A percentile compares a stretch with the other conserved stretches of the same genome.
Conservation (phyloP, 169 alveolate genomes). For the Theileria annulata region DNA sequence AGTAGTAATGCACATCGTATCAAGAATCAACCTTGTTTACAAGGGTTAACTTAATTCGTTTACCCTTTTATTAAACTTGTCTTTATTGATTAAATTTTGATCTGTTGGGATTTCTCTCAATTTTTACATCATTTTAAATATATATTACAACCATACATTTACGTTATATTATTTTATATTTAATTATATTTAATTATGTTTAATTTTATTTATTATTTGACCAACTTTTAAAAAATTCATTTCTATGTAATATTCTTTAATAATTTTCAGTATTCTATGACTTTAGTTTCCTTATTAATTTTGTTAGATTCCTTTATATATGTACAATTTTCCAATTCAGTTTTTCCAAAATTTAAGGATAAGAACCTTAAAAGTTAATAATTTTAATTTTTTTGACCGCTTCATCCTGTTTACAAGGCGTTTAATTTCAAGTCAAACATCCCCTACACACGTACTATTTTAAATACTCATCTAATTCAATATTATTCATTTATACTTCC, state of each 20-base stretch:
- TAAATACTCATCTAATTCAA: background rate
- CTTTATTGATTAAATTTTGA: background rate
- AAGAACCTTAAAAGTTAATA: background rate
- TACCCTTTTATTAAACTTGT: background rate
- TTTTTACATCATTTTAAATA: background rate
- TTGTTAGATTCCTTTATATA: background rate
- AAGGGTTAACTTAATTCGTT: background rate
- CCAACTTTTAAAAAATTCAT: background rate
- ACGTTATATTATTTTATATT: too few relatives aligned
- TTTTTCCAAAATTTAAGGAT: background rate
- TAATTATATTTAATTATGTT: background rate
- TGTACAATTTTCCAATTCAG: background rate
- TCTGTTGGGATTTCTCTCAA: background rate
- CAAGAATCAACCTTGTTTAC: conserved; percentile 58
- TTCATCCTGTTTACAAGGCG: background rate
- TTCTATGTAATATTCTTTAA: too few relatives aligned
- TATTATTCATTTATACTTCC: background rate
- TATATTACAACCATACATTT: background rate
- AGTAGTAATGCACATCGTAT: conserved; percentile 73
- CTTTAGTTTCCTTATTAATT: background rate
- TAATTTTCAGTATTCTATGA: background rate
- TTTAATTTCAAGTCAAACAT: background rate
- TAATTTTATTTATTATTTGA: too few relatives aligned
- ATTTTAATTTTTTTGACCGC: background rate
- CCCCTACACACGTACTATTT: background rate